A percentile compares a stretch with the other conserved stretches of the same genome.
These are phyloP conservation scores for Suillus bovinus DNA, from an alignment of 768 basidiomycete species.

Conservation along the genomic window DNA sequence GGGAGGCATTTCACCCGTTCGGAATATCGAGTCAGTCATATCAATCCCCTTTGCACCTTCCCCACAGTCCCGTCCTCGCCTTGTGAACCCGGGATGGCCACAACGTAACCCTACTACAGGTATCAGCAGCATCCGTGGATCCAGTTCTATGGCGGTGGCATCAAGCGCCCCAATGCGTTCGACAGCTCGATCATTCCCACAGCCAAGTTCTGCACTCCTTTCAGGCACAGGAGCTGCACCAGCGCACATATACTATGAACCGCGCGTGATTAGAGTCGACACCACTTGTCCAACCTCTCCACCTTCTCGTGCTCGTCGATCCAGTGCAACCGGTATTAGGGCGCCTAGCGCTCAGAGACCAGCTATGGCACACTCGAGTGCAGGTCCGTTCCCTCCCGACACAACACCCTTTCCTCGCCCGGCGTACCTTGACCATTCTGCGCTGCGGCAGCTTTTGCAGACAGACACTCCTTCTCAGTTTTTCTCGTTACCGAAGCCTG, in stretches of 20 bases:
- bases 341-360: slow-evolving; percentile 25
- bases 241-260: slow-evolving; percentile 49
- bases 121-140: slow-evolving; percentile 39
- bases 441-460: slow-evolving; percentile 67
- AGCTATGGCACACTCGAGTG: slow-evolving; percentile 30
- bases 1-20: slow-evolving; percentile 44
- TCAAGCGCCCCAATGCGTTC: slow-evolving; percentile 41
- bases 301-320: slow-evolving; percentile 48
- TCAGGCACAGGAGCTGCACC: slow-evolving; percentile 32
- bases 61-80: slow-evolving; percentile 41
- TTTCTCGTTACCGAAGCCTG: slow-evolving; percentile 40
- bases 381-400: slow-evolving; percentile 25
- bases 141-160: slow-evolving; percentile 22
- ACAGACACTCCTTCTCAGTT: slow-evolving; percentile 44
- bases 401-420: slow-evolving; percentile 59
- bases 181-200: slow-evolving; percentile 46
- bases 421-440: slow-evolving; percentile 74
- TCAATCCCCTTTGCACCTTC: slow-evolving; percentile 53
- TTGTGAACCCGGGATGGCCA: slow-evolving; percentile 34
- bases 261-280: slow-evolving; percentile 67
- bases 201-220: slow-evolving; percentile 26
- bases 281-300: slow-evolving; percentile 47
- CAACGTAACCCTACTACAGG: slow-evolving; percentile 32
- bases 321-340: slow-evolving; percentile 39
- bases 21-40: slow-evolving; percentile 66